These are phyloP conservation scores for Colletotrichum eremochloae DNA, from an alignment of 2,329 filamentous ascomycete genomes.

Conservation along the genomic window DNA sequence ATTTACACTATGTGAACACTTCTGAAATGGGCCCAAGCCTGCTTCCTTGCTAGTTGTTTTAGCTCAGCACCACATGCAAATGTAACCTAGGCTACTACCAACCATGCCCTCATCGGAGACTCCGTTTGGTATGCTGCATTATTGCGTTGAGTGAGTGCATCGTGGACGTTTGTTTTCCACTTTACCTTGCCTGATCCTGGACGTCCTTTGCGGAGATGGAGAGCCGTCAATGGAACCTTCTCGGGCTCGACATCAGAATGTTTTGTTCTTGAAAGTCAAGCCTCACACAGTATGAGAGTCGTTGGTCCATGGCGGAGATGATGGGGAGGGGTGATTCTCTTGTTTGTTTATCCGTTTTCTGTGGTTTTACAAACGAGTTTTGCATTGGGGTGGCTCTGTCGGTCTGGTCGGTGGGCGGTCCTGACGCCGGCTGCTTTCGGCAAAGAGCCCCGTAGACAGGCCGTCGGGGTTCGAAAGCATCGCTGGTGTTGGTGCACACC, in stretches of 20 bases:
- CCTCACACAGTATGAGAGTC: background rate
- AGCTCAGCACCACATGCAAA: background rate
- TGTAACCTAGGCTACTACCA: background rate
- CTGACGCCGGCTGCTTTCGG: constrained; percentile 11
- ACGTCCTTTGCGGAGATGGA: too few species aligned
- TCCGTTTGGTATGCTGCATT: background rate
- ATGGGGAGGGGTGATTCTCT: background rate
- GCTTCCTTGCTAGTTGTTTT: background rate
- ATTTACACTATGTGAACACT: constrained; percentile 14
- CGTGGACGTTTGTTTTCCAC: background rate
- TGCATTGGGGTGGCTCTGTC: background rate
- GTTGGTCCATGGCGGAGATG: background rate
- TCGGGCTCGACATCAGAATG: background rate
- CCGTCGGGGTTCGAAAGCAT: background rate
- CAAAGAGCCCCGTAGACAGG: background rate
- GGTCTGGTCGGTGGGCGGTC: constrained; percentile 23
- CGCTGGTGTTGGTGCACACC: background rate
- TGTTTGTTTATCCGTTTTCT: background rate
- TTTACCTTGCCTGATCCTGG: background rate
- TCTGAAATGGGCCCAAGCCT: constrained; percentile 1
- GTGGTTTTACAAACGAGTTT: background rate
- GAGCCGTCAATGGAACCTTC: background rate
- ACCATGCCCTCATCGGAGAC: background rate
- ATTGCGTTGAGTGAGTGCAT: background rate
- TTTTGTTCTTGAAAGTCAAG: background rate